These are phyloP conservation scores for Mayamaea pseudoterrestris DNA, from an alignment of 108 stramenopile genomes.

Conservation along the genomic window DNA sequence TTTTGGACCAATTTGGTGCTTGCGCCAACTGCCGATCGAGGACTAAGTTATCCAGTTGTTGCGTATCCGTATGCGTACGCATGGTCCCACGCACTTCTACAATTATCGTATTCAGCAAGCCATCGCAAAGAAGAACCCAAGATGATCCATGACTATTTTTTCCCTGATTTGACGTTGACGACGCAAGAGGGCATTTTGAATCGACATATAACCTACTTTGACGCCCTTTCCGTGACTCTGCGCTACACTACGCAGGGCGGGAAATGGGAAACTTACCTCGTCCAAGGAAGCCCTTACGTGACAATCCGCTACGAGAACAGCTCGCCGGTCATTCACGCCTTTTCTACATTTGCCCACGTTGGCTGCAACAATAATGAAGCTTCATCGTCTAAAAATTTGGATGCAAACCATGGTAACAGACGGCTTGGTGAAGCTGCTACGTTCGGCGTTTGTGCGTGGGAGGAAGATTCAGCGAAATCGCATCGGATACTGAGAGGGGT, in stretches of 20 bases:
- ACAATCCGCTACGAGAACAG: slow-evolving; percentile 38
- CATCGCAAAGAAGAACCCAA: slow-evolving; percentile 26
- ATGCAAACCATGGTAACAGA: no score
- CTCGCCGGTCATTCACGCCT: slow-evolving; percentile 41
- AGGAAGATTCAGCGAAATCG: no score
- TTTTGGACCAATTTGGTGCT: slow-evolving; percentile 84
- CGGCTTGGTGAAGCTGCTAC: no score
- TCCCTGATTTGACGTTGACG: slow-evolving; percentile 54
- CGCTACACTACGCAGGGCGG: slow-evolving; percentile 21
- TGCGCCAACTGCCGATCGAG: slow-evolving; percentile 21
- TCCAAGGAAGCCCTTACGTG: slow-evolving; percentile 74
- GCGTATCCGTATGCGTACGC: slow-evolving; percentile 76
- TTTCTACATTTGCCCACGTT: slow-evolving; percentile 52
- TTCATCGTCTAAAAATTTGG: no score
- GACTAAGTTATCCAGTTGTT: slow-evolving; percentile 63
- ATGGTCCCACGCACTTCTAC: slow-evolving; percentile 52
- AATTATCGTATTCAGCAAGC: slow-evolving; percentile 55
- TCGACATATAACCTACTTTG: slow-evolving; percentile 50
- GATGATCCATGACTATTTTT: slow-evolving; percentile 46
- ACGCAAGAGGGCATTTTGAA: slow-evolving; percentile 24
- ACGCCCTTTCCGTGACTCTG: slow-evolving; percentile 66
- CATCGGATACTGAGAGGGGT: no score
- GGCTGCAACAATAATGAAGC: slow-evolving; percentile 26
- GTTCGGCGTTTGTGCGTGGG: no score
- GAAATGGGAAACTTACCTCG: slow-evolving; percentile 64